These are phyloP conservation scores for Scenedesmus sp. DNA, from an alignment of 163 green algal species.

Conservation along the genomic window DNA sequence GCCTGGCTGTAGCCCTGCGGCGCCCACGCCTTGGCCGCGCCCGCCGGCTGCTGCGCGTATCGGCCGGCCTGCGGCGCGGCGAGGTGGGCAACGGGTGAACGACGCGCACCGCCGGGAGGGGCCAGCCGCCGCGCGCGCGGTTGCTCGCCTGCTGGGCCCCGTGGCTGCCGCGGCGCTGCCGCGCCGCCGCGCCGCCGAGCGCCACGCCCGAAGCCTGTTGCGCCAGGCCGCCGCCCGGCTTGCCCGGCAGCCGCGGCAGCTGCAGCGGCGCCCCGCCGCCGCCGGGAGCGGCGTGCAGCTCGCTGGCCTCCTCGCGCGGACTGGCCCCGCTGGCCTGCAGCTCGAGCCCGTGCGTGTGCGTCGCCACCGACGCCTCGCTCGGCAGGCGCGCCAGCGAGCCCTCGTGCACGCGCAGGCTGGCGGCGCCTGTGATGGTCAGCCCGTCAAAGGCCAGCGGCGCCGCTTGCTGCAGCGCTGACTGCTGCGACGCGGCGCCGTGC, in stretches of 20 bases:
- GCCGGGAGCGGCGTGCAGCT: background rate
- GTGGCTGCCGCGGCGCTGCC: conserved; percentile 7
- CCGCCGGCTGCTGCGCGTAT: no score
- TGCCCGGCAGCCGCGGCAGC: conserved; percentile 30
- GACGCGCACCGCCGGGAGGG: no score
- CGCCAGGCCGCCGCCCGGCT: conserved; percentile 19
- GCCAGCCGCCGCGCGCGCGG: no score
- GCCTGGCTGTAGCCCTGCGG: no score
- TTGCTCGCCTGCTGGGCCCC: conserved; percentile 11
- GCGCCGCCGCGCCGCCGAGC: no score
- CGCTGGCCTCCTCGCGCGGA: conserved; percentile 34
- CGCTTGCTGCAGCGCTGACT: conserved; percentile 8
- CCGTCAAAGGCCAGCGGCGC: background rate
- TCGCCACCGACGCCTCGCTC: conserved; percentile 2
- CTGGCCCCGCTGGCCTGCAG: conserved; percentile 35
- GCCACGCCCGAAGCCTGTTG: no score
- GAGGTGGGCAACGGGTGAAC: no score
- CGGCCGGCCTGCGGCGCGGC: no score
- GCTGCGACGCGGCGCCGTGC: background rate
- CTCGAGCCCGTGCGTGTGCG: background rate
- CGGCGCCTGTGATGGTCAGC: conserved; percentile 3
- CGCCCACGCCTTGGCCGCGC: no score
- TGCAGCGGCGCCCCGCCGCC: background rate
- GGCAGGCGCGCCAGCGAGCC: background rate
- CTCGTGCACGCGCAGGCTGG: conserved; percentile 2